Base-by-base conservation (phyloP, 2,329 filamentous ascomycete genomes). In the Xylaria polymorpha region DNA sequence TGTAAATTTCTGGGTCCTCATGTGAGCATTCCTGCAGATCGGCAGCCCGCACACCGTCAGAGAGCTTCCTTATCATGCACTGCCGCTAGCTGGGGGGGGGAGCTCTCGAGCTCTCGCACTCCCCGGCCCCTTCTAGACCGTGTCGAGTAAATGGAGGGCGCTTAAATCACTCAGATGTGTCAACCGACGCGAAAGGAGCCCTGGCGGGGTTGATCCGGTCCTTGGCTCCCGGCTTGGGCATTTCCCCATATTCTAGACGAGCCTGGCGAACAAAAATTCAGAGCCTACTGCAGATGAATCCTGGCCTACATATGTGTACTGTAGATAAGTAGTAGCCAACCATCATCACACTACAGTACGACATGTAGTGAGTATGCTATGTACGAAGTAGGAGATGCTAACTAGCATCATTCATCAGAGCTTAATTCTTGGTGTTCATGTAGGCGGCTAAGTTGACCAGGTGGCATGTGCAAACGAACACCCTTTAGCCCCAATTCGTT, bases 21-120 rank as follows among this genome's bases (percentile, higher is more conserved):
- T 66, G 66, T 71, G 66, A 71, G 63, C 69, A 71, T 61, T 71
- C 66, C 58, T 63, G 37, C 56, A 39, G 58, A 64, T 61, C 67
- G 41, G 48, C 68, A 64, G 51, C 61, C 35, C 53, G 32, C 50
- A 67, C 55, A 53, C 43, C 66, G 57, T 51, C 4, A 43, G 37
- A 39, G 55, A 35, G 20, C 15, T 29, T 37, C 56, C 56, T 32
- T 48, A 65, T 44, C 48, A 15, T 59, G 65, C 61, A 39, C 51
- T 61, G 58, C 43, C 59, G 35, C 57, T 37, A 56, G 46, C 56
- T 10, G 22, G 25, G 37, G 20, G 57, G n/a, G n/a, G n/a, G n/a
- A n/a, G n/a, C n/a, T n/a, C n/a, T n/a, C n/a, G n/a, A 50, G 50
- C 48, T 53, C 20, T 35, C n/a, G 39, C 43, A 4, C 4, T 10